Evolutionary conservation across 805 yeast genomes (phyloP).

Genomic region (Starmerella gropengiesseri): DNA sequence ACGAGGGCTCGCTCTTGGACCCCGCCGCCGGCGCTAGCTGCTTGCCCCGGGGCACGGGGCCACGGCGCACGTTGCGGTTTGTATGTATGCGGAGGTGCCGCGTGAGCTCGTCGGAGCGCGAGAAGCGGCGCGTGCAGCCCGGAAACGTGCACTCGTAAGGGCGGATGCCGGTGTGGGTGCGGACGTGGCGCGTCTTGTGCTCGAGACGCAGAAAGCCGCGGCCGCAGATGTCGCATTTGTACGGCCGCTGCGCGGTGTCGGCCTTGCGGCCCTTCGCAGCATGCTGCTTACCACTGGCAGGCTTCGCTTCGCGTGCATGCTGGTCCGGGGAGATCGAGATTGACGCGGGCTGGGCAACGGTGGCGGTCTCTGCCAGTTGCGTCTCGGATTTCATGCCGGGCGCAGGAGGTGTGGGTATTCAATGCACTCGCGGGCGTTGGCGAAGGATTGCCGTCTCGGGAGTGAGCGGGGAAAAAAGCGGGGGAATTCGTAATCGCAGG

Average conservation of each 20-base stretch:
- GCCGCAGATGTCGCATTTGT: conserved; percentile 71
- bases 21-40: conserved; percentile 12
- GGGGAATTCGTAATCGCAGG: too few species aligned
- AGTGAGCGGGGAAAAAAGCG: conserved; percentile 7
- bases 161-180: conserved; percentile 90
- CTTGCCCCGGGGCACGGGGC: conserved; percentile 18
- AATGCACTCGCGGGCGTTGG: too few species aligned
- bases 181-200: conserved; percentile 81
- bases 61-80: conserved; percentile 24
- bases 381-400: conserved; percentile 1
- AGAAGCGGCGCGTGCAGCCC: conserved; percentile 62
- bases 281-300: background rate
- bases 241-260: conserved; percentile 48
- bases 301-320: conserved; percentile 5
- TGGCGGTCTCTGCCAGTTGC: conserved; percentile 4
- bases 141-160: conserved; percentile 79
- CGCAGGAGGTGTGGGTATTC: background rate
- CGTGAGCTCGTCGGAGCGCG: conserved; percentile 75
- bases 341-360: background rate
- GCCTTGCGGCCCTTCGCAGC: conserved; percentile 4
- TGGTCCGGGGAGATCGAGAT: conserved; percentile 6
- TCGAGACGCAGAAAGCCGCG: conserved; percentile 82
- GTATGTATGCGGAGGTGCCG: conserved; percentile 72
- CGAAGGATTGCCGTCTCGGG: too few species aligned
- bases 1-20: conserved; percentile 1